A percentile compares a stretch with the other conserved stretches of the same genome.
Evolutionary conservation across 169 alveolate species (phyloP).

Genomic region (Eimeria zaria): DNA sequence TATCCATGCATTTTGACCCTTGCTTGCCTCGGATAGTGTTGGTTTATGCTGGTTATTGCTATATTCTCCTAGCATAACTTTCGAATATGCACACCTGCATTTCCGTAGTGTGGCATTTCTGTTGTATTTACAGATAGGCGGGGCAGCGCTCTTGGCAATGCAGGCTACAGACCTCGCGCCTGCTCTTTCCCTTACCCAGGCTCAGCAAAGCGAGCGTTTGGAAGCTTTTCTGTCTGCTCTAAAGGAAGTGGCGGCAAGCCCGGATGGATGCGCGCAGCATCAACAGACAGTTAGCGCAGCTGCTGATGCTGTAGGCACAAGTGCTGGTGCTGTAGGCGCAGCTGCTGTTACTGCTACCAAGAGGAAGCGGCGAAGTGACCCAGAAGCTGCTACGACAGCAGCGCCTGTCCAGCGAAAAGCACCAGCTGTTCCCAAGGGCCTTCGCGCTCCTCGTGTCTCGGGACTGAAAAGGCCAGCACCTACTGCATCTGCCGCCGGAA

Average conservation of each 20-base stretch:
- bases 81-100: background rate
- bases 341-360: slow-evolving; percentile 27
- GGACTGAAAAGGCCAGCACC: slow-evolving; percentile 65
- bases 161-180: slow-evolving; percentile 39
- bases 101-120: background rate
- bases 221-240: slow-evolving; percentile 64
- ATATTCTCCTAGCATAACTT: background rate
- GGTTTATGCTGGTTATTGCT: background rate
- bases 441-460: slow-evolving; percentile 67
- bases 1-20: background rate
- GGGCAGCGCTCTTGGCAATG: slow-evolving; percentile 47
- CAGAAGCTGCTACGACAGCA: background rate
- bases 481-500: background rate
- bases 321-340: background rate
- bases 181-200: slow-evolving; percentile 34
- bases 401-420: background rate
- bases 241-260: slow-evolving; percentile 28
- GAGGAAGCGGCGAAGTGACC: background rate
- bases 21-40: background rate
- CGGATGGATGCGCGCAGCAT: slow-evolving; percentile 26
- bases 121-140: slow-evolving; percentile 37
- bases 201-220: slow-evolving; percentile 52
- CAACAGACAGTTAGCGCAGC: background rate
- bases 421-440: slow-evolving; percentile 34
- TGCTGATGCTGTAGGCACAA: slow-evolving; percentile 11